Conservation (phyloP, 805 yeast genomes). For the Wickerhamomyces pijperi region DNA sequence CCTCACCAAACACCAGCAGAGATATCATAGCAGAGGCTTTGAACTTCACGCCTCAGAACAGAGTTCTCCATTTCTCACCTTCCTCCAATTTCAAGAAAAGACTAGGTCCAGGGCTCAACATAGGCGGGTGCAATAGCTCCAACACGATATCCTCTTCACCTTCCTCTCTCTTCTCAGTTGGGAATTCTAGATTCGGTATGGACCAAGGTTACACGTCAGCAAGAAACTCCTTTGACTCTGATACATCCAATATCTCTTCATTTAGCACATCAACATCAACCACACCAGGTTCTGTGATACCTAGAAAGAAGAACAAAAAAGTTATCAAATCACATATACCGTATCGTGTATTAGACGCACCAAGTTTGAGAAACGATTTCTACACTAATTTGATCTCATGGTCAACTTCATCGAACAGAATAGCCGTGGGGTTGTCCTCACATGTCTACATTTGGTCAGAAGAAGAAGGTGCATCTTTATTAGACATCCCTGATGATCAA, state of each 20-base stretch:
- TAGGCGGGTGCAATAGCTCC: background rate
- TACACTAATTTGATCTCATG: slow-evolving; percentile 69
- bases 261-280: background rate
- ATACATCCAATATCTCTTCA: slow-evolving; percentile 6
- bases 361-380: slow-evolving; percentile 63
- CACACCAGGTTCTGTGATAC: background rate
- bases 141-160: slow-evolving; percentile 2
- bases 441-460: slow-evolving; percentile 57
- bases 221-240: slow-evolving; percentile 3
- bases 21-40: slow-evolving; percentile 39
- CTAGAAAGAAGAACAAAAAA: slow-evolving; percentile 7
- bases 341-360: slow-evolving; percentile 52
- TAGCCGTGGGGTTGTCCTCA: slow-evolving; percentile 58
- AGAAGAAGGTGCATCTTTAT: slow-evolving; percentile 31
- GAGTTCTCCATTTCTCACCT: slow-evolving; percentile 28
- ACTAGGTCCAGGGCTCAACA: background rate
- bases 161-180: background rate
- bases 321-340: slow-evolving; percentile 29
- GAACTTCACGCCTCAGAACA: slow-evolving; percentile 27
- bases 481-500: slow-evolving; percentile 29
- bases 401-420: slow-evolving; percentile 37
- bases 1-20: slow-evolving; percentile 16
- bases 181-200: background rate
- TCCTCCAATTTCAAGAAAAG: background rate
- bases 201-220: slow-evolving; percentile 1